phyloP scores from a whole-genome alignment of 768 basidiomycete species.

The Russula sp. region DNA sequence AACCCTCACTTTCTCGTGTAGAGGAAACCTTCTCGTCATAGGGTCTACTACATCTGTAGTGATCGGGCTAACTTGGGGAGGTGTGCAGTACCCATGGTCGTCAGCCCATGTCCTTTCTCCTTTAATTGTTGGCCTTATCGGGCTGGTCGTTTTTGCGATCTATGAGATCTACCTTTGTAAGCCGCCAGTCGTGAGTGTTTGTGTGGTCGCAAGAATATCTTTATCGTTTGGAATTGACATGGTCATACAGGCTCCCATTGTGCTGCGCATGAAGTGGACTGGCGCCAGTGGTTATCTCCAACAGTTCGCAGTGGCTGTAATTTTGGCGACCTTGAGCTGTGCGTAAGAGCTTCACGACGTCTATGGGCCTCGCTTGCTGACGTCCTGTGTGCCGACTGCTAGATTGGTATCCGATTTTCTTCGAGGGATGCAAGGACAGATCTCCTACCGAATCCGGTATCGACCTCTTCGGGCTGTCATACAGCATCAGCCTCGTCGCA shows the following conservation, averaged over 20 bases:
- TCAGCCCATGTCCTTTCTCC: slow-evolving; percentile 35
- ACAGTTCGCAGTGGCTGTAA: slow-evolving; percentile 26
- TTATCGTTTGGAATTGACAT: not conserved
- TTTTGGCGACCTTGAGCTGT: slow-evolving; percentile 21
- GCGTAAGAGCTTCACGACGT: slow-evolving; percentile 4
- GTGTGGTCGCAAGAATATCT: too few relatives aligned
- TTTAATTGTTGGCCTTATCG: slow-evolving; percentile 35
- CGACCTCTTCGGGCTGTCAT: slow-evolving; percentile 31
- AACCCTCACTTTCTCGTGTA: slow-evolving; percentile 15
- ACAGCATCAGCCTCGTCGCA: slow-evolving; percentile 34
- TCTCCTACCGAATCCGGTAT: slow-evolving; percentile 32
- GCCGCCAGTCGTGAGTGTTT: slow-evolving; percentile 30
- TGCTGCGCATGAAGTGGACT: too few relatives aligned
- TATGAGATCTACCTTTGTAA: slow-evolving; percentile 25
- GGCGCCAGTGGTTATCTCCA: slow-evolving; percentile 31
- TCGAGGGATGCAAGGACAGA: slow-evolving; percentile 34
- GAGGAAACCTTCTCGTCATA: slow-evolving; percentile 33
- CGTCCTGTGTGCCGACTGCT: not conserved
- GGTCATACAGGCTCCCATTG: slow-evolving; percentile 29
- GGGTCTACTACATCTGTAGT: slow-evolving; percentile 26
- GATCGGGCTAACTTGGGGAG: too few relatives aligned
- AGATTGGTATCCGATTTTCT: slow-evolving; percentile 37
- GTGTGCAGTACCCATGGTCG: slow-evolving; percentile 35
- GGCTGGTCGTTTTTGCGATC: slow-evolving; percentile 29
- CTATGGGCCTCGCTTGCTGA: not conserved